These are phyloP conservation scores for Rhodamnia argentea DNA, from an alignment of 345 rosid genomes.

Conservation along the genomic window DNA sequence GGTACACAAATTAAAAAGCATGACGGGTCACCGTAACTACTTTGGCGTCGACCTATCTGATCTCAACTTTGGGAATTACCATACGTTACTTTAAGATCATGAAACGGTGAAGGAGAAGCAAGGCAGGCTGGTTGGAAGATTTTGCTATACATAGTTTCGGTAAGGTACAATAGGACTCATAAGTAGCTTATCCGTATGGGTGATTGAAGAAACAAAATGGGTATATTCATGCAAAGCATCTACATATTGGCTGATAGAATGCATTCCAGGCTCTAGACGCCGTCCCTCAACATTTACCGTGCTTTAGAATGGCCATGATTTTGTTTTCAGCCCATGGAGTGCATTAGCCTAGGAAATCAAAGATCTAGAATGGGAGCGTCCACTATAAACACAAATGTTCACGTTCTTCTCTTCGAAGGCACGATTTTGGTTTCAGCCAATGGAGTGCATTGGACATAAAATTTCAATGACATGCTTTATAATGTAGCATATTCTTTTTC, in stretches of 20 bases:
- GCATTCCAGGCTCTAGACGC: not conserved
- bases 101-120: not conserved
- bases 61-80: not conserved
- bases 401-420: not conserved
- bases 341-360: not conserved
- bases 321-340: not conserved
- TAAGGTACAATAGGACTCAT: not conserved
- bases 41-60: not conserved
- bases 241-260: not conserved
- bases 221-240: not conserved
- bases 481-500: not conserved
- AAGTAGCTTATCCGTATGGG: not conserved
- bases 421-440: not conserved
- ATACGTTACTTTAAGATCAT: not conserved
- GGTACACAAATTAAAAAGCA: not conserved
- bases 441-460: not conserved
- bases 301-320: not conserved
- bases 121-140: not conserved
- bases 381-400: not conserved
- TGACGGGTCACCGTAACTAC: not conserved
- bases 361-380: not conserved
- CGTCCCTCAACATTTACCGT: not conserved
- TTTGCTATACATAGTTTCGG: not conserved
- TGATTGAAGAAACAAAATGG: not conserved
- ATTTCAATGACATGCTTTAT: not conserved